A percentile compares a stretch with the other conserved stretches of the same genome.
phyloP scores from a whole-genome alignment of 257 asterid genomes.

The Verbena officinalis region DNA sequence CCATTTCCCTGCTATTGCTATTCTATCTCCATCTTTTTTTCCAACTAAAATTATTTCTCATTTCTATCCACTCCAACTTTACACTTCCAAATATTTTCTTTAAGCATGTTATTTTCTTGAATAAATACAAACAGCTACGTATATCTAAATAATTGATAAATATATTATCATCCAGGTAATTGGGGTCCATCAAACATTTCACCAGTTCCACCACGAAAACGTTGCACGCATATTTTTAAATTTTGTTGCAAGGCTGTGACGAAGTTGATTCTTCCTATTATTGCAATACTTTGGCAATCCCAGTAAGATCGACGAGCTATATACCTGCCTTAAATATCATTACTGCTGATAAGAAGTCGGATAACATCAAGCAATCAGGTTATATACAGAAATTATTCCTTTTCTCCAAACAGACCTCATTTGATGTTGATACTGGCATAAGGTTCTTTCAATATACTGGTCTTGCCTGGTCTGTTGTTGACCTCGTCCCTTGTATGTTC shows the following conservation, averaged over 20 bases:
- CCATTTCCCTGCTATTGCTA: too few species aligned
- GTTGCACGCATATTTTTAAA: slow-evolving; percentile 75
- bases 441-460: slow-evolving; percentile 94
- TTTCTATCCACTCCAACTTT: too few species aligned
- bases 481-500: slow-evolving; percentile 87
- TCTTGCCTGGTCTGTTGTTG: slow-evolving; percentile 96
- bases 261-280: slow-evolving; percentile 86
- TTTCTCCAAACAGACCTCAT: slow-evolving; percentile 64
- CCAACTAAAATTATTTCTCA: too few species aligned
- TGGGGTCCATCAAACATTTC: slow-evolving; percentile 87
- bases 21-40: too few species aligned
- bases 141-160: too few species aligned
- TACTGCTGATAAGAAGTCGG: slow-evolving; percentile 48
- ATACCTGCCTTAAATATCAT: slow-evolving; percentile 57
- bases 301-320: slow-evolving; percentile 77
- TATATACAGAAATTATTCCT: slow-evolving; percentile 63
- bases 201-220: slow-evolving; percentile 86
- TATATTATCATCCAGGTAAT: slow-evolving; percentile 69
- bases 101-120: too few species aligned
- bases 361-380: slow-evolving; percentile 65
- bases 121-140: too few species aligned
- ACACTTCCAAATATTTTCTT: too few species aligned
- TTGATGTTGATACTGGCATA: slow-evolving; percentile 92
- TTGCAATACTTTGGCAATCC: slow-evolving; percentile 82
- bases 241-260: slow-evolving; percentile 90